Evolutionary conservation across 495 filamentous ascomycete genomes (phyloP), one percentile per base, ranked within the genome.

Genomic region (Penicillium bovifimosum): DNA sequence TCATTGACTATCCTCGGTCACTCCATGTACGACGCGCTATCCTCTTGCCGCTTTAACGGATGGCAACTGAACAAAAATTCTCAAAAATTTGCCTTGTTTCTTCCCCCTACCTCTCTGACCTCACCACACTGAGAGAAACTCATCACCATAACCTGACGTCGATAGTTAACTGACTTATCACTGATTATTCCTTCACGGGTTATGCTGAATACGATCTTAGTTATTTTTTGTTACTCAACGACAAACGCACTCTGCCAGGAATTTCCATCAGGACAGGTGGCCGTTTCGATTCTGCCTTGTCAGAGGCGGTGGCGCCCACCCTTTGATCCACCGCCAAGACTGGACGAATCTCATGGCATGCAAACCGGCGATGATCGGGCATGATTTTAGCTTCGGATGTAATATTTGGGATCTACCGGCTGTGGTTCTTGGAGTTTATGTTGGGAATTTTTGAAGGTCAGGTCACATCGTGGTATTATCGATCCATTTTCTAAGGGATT

Each of bases 1-100:
- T 51, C 52, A 41, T 43, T 53, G 35, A 35, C 51, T 56, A 53
- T 50, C 53, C 62, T 62, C 57, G 56, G 56, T 56, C 56, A 54
- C 54, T 67, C 61, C 60, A 54, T 61, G 60, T 56, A 38, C 61
- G 61, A 70, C 61, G 61, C 64, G 68, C 67, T 61, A 56, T 57
- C 47, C 54, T 61, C 59, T 70, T 54, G 70, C 65, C 62, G 66
- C 72, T 73, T 76, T 75, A 70, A 63, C 57, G 49, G 50, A 62
- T 53, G 55, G 55, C 56, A 63, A 65, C 57, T 70, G 75, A 77
- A 73, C 72, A 67, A 76, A 67, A 66, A 67, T 63, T 65, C 61
- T 58, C 57, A 53, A 51, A 52, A 43, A 53, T 54, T 54, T 46
- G 56, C 41, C 60, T 52, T 65, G 52, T 67, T 69, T 55, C 46